These are phyloP conservation scores for Lodderomyces jiufengensis DNA, from an alignment of 1,139 yeast species.

Conservation along the genomic window DNA sequence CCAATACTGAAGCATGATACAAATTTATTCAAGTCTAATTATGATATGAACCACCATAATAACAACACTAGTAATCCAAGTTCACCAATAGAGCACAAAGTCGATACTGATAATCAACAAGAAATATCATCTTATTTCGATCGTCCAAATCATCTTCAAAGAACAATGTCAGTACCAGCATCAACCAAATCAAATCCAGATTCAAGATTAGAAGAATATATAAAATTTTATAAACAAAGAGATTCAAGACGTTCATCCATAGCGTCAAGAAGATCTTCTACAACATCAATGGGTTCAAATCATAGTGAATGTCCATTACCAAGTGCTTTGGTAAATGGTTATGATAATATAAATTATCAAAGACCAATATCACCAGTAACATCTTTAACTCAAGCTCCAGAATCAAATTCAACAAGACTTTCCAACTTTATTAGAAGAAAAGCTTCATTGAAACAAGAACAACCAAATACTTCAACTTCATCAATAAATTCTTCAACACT, in stretches of 20 bases:
- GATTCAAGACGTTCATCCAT: constrained; percentile 21
- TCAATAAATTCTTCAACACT: constrained; percentile 9
- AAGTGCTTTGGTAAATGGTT: constrained; percentile 37
- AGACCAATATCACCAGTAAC: constrained; percentile 4
- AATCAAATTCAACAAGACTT: constrained; percentile 16
- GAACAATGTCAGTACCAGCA: constrained; percentile 19
- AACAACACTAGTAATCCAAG: background rate
- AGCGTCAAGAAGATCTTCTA: constrained; percentile 14
- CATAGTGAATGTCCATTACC: constrained; percentile 28
- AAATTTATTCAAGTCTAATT: constrained; percentile 10
- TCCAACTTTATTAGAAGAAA: constrained; percentile 28
- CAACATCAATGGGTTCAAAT: constrained; percentile 11
- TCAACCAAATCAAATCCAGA: constrained; percentile 25
- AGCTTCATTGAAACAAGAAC: constrained; percentile 11
- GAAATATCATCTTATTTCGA: background rate
- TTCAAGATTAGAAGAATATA: constrained; percentile 56
- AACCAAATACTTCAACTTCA: constrained; percentile 4
- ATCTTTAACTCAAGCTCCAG: background rate
- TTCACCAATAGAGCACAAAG: background rate
- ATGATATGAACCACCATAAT: constrained; percentile 8
- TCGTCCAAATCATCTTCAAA: constrained; percentile 7
- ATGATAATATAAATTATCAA: constrained; percentile 14
- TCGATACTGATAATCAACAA: too few relatives aligned
- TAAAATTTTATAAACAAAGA: constrained; percentile 46
- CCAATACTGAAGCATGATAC: constrained; percentile 3